Evolutionary conservation across 176 grass and related monocot species (phyloP), one percentile per base, ranked within the genome.

Genomic region (Zizania latifolia): DNA sequence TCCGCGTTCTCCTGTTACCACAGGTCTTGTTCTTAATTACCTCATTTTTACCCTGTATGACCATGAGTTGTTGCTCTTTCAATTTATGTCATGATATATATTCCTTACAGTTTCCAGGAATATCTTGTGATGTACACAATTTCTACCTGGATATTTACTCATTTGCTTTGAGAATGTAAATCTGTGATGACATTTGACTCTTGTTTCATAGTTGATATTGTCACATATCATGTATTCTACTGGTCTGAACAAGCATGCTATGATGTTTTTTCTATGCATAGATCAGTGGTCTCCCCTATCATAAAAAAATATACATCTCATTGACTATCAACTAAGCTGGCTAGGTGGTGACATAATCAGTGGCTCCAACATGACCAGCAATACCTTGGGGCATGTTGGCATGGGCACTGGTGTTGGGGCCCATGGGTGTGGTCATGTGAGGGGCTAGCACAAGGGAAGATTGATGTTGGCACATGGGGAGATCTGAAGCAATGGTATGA

Each of bases 1-100:
- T 82, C 89, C 89, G 26, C 70, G 83, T 36, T 92, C 92, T 85
- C 65, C 80, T 79, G 77, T 86, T 72, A 76, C 86, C 23, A 91
- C 92, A 86, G 85, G 92, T 96, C 61, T 76, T 14, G 24, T 62
- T 89, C 45, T 82, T 60, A 72, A 53, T 67, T 82, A 56, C 17
- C 16, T 70, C 30, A 5, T 69, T 48, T 58, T 63, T 79, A 62
- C 69, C 62, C 15, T 79, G 15, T 35, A 54, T 22, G 29, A 56
- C 26, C 70, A 73, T 74, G 14, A 68, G 24, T 64, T 40, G 78
- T 19, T 5, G 26, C 8, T 41, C 41, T 78, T 72, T 46, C 27
- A 26, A 16, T 70, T 68, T 56, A 64, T 36, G 35, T 14, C 61
- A 69, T 74, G 43, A 14, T 66, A 66, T 36, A 68, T 77, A 7